These are phyloP conservation scores for Massarina eburnea DNA, from an alignment of 2,329 filamentous ascomycete genomes.

Conservation along the genomic window DNA sequence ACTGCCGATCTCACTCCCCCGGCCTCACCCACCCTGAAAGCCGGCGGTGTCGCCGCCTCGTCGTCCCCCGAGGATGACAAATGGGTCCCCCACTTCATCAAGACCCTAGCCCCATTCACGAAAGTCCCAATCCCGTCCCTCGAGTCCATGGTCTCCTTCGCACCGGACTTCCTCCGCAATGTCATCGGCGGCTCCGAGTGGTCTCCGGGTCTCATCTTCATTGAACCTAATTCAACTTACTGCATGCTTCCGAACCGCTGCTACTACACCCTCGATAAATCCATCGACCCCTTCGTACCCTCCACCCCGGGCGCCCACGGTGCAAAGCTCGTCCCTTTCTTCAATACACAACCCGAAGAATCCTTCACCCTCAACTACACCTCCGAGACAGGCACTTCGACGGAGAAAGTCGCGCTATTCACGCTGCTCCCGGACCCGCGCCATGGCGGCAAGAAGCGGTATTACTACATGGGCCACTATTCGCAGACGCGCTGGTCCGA, in stretches of 20 bases:
- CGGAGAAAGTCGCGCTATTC: conserved; percentile 48
- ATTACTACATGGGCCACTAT: conserved; percentile 51
- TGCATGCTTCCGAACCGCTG: conserved; percentile 36
- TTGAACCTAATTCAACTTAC: conserved; percentile 17
- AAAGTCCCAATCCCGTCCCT: conserved; percentile 20
- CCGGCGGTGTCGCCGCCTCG: conserved; percentile 7
- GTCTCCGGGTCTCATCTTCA: conserved; percentile 46
- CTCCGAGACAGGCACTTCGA: conserved; percentile 25
- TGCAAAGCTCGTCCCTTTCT: conserved; percentile 51
- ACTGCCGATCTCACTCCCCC: not conserved
- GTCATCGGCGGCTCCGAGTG: conserved; percentile 42
- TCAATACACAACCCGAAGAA: conserved; percentile 41
- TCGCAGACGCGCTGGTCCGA: conserved; percentile 48
- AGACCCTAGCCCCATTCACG: conserved; percentile 27
- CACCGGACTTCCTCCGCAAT: conserved; percentile 40
- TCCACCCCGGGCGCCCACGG: conserved; percentile 45
- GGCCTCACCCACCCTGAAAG: conserved; percentile 3
- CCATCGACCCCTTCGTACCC: conserved; percentile 47
- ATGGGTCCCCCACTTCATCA: conserved; percentile 44
- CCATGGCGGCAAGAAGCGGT: conserved; percentile 20
- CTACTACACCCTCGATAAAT: conserved; percentile 46
- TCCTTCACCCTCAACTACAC: conserved; percentile 10
- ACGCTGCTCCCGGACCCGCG: conserved; percentile 21
- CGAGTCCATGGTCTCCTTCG: conserved; percentile 38
- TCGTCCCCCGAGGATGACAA: conserved; percentile 16